phyloP scores from a whole-genome alignment of 2,329 filamentous ascomycete genomes.

The Arthrinium puccinioides region DNA sequence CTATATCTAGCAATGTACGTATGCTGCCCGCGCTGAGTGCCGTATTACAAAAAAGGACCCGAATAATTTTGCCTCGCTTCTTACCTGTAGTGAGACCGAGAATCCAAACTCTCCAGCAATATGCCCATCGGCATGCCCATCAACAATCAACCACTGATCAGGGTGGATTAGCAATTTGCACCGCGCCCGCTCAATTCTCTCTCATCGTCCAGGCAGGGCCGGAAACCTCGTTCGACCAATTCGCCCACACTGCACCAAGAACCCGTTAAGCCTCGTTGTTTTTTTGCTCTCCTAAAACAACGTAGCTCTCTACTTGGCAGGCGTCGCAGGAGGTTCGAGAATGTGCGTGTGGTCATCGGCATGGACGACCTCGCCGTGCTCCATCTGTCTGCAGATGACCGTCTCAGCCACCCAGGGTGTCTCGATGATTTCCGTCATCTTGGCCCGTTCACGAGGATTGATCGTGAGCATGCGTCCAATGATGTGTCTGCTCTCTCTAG shows the following conservation, averaged over 20 bases:
- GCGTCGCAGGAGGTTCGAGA: slow-evolving; percentile 61
- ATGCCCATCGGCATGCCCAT: no score
- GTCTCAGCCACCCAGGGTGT: slow-evolving; percentile 89
- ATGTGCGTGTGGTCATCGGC: slow-evolving; percentile 78
- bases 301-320: slow-evolving; percentile 25
- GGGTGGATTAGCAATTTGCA: no score
- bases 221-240: no score
- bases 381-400: slow-evolving; percentile 74
- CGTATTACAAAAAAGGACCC: no score
- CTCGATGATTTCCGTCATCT: slow-evolving; percentile 75
- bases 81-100: not conserved
- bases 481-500: slow-evolving; percentile 82
- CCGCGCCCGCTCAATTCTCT: no score
- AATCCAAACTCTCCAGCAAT: not conserved
- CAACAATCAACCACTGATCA: no score
- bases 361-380: slow-evolving; percentile 59
- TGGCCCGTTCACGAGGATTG: slow-evolving; percentile 74
- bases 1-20: no score
- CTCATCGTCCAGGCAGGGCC: no score
- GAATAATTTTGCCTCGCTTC: no score
- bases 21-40: no score
- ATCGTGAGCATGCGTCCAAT: slow-evolving; percentile 90
- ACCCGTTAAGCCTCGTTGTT: not conserved
- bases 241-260: not conserved
- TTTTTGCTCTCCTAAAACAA: no score